Conservation (phyloP, 176 grass and related monocot genomes). For the Avena eriantha region DNA sequence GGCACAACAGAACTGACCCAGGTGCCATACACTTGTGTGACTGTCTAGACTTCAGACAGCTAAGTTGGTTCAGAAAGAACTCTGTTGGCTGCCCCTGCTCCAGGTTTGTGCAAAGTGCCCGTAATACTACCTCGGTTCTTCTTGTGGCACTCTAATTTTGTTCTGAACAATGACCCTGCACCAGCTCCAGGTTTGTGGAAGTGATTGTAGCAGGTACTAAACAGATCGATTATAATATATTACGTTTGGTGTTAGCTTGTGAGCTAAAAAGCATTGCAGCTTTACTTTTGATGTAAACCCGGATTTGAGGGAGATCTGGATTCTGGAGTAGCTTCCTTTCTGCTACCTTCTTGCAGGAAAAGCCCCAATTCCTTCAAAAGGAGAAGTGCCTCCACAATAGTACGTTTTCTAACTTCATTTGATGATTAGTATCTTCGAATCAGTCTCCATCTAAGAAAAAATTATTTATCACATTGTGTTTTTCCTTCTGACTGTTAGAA, state of each 20-base stretch:
- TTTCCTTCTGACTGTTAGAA: constrained; percentile 11
- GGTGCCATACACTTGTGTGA: constrained; percentile 10
- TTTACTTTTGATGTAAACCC: constrained; percentile 43
- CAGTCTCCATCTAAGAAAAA: constrained; percentile 22
- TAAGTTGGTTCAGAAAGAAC: constrained; percentile 9
- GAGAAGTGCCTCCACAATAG: neutral
- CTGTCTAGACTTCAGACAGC: constrained; percentile 16
- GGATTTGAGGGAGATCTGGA: constrained; percentile 25
- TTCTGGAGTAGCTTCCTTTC: constrained; percentile 32
- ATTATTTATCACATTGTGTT: neutral
- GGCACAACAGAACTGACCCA: neutral
- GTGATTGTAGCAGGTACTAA: neutral
- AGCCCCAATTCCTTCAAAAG: constrained; percentile 23
- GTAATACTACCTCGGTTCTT: neutral
- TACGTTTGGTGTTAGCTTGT: constrained; percentile 21
- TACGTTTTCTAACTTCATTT: neutral
- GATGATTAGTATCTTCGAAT: neutral
- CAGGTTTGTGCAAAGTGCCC: neutral
- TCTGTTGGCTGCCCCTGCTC: neutral
- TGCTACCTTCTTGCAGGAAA: neutral
- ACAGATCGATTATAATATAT: neutral
- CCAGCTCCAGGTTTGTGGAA: neutral
- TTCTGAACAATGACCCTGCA: neutral
- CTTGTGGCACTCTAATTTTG: neutral
- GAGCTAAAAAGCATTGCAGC: constrained; percentile 28